phyloP scores from a whole-genome alignment of 2,329 filamentous ascomycete species.

The Colletotrichum tabaci region DNA sequence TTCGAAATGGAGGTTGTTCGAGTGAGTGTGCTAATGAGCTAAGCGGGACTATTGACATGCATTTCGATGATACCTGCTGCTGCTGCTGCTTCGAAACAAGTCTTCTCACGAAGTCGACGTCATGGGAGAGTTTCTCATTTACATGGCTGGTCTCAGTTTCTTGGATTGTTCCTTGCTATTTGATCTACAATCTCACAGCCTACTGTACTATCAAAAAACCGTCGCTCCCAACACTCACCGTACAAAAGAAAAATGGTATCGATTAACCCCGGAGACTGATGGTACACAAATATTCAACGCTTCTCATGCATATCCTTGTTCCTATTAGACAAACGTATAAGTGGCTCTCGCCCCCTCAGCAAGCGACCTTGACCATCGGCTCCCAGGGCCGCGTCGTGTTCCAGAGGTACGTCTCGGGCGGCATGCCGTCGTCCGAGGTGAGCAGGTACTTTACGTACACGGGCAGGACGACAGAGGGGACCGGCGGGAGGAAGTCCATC shows the following conservation, averaged over 20 bases:
- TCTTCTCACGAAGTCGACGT: neutral
- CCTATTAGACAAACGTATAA: neutral
- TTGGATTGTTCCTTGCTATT: neutral
- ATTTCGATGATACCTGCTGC: neutral
- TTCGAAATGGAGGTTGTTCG: neutral
- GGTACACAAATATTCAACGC: neutral
- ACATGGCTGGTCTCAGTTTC: neutral
- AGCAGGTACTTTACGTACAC: conserved; percentile 55
- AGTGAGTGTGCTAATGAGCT: neutral
- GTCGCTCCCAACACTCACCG: neutral
- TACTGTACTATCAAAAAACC: neutral
- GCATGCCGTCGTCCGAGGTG: conserved; percentile 48
- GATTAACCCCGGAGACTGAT: conserved; percentile 1
- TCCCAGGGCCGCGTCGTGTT: conserved; percentile 59
- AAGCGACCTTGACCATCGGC: conserved; percentile 58
- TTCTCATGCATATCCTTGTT: neutral
- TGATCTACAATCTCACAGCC: neutral
- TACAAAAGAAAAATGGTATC: neutral
- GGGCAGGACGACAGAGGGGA: conserved; percentile 46
- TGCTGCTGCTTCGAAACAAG: neutral
- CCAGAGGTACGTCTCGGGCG: conserved; percentile 58
- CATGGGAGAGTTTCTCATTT: neutral
- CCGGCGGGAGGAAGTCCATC: conserved; percentile 22
- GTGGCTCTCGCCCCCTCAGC: conserved; percentile 40
- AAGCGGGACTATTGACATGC: neutral